Conservation (phyloP, 2,329 filamentous ascomycete species). For the Aschersonia sp. region DNA sequence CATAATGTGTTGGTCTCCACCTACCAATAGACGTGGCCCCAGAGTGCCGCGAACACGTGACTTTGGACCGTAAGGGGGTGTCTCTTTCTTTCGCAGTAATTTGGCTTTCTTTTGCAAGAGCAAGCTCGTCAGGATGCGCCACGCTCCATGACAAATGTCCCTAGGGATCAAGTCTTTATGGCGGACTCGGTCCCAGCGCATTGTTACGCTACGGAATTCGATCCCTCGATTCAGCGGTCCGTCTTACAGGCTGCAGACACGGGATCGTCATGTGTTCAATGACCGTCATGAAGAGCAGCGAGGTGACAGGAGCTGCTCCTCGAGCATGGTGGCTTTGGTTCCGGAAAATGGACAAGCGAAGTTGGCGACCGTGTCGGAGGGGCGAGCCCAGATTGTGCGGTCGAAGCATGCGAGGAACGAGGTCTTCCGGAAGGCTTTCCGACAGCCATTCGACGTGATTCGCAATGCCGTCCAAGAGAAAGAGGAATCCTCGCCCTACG, state of each 20-base stretch:
- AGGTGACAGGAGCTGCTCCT: neutral
- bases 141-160: conserved; percentile 28
- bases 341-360: no score
- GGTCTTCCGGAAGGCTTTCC: conserved; percentile 15
- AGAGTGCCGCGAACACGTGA: no score
- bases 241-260: conserved; percentile 4
- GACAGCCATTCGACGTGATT: conserved; percentile 8
- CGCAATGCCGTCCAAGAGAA: conserved; percentile 8
- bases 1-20: no score
- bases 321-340: no score
- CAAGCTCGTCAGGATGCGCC: conserved; percentile 15
- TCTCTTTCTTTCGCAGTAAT: no score
- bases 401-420: conserved; percentile 11
- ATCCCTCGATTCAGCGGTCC: conserved; percentile 9
- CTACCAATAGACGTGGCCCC: no score
- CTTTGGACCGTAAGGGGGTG: no score
- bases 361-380: no score
- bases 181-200: conserved; percentile 23
- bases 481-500: conserved; percentile 13
- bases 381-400: neutral
- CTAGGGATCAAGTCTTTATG: conserved; percentile 28
- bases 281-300: neutral
- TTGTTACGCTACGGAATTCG: conserved; percentile 10
- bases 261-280: neutral
- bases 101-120: no score